A percentile compares a stretch with the other conserved stretches of the same genome.
phyloP scores from a whole-genome alignment of 1,284 basidiomycete species.

The Rhodofomes roseus region DNA sequence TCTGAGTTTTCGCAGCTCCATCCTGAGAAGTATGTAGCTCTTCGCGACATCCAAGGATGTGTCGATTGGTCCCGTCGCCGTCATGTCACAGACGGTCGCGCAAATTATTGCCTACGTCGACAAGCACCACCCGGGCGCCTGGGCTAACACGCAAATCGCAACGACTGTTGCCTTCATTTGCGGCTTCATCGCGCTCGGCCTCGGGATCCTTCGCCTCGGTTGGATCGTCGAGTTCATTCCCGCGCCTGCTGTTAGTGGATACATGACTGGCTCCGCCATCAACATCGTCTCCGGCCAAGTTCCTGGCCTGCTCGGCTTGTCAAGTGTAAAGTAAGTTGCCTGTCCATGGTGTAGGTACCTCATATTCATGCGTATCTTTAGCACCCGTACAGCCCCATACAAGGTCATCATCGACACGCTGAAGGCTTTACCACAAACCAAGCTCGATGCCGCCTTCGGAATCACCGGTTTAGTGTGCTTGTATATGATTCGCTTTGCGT shows the following conservation, averaged over 20 bases:
- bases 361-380: conserved; percentile 24
- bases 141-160: conserved; percentile 74
- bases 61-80: conserved; percentile 94
- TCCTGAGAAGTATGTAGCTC: conserved; percentile 42
- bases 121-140: conserved; percentile 47
- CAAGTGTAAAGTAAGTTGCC: conserved; percentile 68
- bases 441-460: conserved; percentile 89
- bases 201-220: conserved; percentile 89
- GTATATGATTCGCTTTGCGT: conserved; percentile 72
- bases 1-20: conserved; percentile 15
- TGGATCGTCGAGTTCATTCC: conserved; percentile 98
- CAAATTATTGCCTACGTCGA: conserved; percentile 76
- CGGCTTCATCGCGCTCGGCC: conserved; percentile 90
- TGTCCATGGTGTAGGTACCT: background rate
- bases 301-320: conserved; percentile 82
- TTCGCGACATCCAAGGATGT: conserved; percentile 96
- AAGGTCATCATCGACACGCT: conserved; percentile 89
- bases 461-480: conserved; percentile 72
- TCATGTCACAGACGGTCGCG: conserved; percentile 93
- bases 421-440: conserved; percentile 72
- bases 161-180: conserved; percentile 84
- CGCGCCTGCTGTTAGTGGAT: conserved; percentile 88
- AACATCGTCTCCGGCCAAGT: conserved; percentile 85
- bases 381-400: conserved; percentile 84
- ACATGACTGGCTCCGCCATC: conserved; percentile 90